Percentiles rank a stretch among this genome's conserved stretches.
These are phyloP conservation scores for Monilinia vaccinii-corymbosi DNA, from an alignment of 2,329 filamentous ascomycete genomes.

Conservation along the genomic window DNA sequence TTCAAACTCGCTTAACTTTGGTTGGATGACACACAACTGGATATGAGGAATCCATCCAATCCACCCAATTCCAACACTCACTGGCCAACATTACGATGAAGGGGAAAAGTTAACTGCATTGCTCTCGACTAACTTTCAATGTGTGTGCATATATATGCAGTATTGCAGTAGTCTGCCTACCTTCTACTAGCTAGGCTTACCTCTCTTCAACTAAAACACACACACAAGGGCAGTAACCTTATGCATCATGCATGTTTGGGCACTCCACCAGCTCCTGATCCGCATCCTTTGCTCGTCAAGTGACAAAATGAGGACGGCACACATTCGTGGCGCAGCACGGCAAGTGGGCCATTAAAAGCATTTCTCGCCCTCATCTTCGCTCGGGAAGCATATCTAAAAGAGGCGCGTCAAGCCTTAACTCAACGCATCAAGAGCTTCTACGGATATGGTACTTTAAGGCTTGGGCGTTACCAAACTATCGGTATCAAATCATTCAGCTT, in stretches of 20 bases:
- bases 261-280: not conserved
- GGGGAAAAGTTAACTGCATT: not conserved
- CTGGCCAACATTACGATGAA: slow-evolving; percentile 1
- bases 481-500: slow-evolving; percentile 11
- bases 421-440: not conserved
- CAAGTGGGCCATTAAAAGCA: not conserved
- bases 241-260: not conserved
- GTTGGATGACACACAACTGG: not conserved
- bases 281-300: slow-evolving; percentile 10
- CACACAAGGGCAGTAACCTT: not conserved
- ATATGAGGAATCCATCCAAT: no score
- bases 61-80: no score
- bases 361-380: not conserved
- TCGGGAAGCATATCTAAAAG: not conserved
- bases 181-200: not conserved
- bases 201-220: slow-evolving; percentile 2
- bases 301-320: slow-evolving; percentile 3
- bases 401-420: not conserved
- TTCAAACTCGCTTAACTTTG: slow-evolving; percentile 4
- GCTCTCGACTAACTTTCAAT: not conserved
- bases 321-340: slow-evolving; percentile 4
- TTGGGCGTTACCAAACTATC: slow-evolving; percentile 1
- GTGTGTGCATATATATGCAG: not conserved
- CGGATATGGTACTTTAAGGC: not conserved
- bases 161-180: not conserved